Percentiles rank a stretch among this genome's conserved stretches.
Evolutionary conservation across 169 alveolate genomes (phyloP).

Genomic region (Condylostoma magnum): DNA sequence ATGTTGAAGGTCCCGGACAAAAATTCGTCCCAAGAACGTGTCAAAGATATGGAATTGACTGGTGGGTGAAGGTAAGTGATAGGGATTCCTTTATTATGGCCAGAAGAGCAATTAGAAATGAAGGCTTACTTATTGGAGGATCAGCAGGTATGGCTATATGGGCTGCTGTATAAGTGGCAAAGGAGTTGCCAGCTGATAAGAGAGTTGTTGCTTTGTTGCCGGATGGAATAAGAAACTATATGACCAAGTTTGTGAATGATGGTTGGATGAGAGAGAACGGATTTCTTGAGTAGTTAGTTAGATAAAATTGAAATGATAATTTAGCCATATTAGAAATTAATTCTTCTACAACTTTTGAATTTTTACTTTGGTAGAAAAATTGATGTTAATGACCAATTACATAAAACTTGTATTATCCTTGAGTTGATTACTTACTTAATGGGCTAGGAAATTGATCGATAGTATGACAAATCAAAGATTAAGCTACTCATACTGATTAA

Average conservation of each 20-base stretch:
- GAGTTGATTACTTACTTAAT: too few species aligned
- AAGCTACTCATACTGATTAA: too few species aligned
- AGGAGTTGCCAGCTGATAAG: constrained; percentile 32
- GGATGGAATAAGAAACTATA: constrained; percentile 54
- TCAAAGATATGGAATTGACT: constrained; percentile 39
- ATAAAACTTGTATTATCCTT: too few species aligned
- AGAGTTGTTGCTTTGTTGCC: constrained; percentile 41
- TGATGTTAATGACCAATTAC: too few species aligned
- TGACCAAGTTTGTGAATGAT: constrained; percentile 44
- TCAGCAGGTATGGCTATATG: constrained; percentile 68
- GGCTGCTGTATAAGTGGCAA: constrained; percentile 50
- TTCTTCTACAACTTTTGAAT: too few species aligned
- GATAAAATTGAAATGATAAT: too few species aligned
- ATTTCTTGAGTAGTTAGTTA: too few species aligned
- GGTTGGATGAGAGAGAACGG: constrained; percentile 48
- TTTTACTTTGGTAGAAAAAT: too few species aligned
- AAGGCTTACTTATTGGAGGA: constrained; percentile 73
- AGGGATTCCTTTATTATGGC: constrained; percentile 56
- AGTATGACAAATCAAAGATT: too few species aligned
- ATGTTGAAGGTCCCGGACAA: constrained; percentile 85
- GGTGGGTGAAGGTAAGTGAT: constrained; percentile 54
- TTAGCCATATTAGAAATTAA: too few species aligned
- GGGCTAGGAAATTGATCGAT: too few species aligned
- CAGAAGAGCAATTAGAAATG: constrained; percentile 62
- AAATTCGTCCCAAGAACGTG: constrained; percentile 77